A percentile compares a stretch with the other conserved stretches of the same genome.
Conservation (phyloP, 257 asterid species). For the Nicotiana attenuata region DNA sequence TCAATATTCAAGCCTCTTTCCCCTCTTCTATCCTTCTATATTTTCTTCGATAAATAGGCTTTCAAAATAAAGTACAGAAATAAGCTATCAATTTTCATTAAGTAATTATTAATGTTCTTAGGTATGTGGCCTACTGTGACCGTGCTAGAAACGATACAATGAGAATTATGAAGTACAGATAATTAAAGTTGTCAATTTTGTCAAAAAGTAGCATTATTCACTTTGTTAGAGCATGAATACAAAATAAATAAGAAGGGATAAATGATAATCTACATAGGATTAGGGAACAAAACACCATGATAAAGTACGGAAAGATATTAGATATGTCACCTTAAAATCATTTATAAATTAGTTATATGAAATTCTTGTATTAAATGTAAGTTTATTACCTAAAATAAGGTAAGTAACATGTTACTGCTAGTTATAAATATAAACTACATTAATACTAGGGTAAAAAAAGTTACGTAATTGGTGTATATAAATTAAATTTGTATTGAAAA, state of each 20-base stretch:
- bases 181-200: neutral
- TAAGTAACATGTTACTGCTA: neutral
- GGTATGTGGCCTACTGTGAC: too few relatives aligned
- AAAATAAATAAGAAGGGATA: neutral
- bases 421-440: neutral
- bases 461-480: too few relatives aligned
- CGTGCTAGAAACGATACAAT: too few relatives aligned
- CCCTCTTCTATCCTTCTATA: neutral
- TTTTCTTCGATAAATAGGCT: neutral
- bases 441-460: too few relatives aligned
- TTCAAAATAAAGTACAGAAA: neutral
- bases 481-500: too few relatives aligned
- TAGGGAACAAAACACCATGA: neutral
- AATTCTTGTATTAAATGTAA: too few relatives aligned
- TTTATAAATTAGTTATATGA: too few relatives aligned
- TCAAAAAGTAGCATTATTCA: neutral
- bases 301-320: neutral
- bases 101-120: too few relatives aligned
- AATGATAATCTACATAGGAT: too few relatives aligned
- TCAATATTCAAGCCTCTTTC: neutral
- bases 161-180: too few relatives aligned
- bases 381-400: too few relatives aligned
- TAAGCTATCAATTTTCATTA: too few relatives aligned
- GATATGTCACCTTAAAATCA: neutral
- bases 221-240: neutral